A percentile compares a stretch with the other conserved stretches of the same genome.
These are phyloP conservation scores for Takashimella tepidaria DNA, from an alignment of 1,284 basidiomycete genomes.

Conservation along the genomic window DNA sequence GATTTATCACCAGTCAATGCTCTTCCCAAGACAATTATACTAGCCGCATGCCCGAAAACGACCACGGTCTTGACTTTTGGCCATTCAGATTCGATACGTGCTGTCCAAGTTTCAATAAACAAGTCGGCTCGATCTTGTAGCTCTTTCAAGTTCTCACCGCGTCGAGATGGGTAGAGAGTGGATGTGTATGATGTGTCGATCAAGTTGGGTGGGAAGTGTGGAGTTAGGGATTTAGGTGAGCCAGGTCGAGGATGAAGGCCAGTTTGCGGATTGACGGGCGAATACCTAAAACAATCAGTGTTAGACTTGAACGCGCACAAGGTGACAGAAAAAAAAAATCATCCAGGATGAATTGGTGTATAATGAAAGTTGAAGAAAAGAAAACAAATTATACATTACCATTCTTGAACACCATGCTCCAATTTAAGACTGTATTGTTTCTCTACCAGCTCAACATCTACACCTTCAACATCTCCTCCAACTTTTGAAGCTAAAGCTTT, in stretches of 20 bases:
- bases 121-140: slow-evolving; percentile 43
- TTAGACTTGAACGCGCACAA: neutral
- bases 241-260: slow-evolving; percentile 44
- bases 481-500: slow-evolving; percentile 19
- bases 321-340: neutral
- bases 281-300: slow-evolving; percentile 28
- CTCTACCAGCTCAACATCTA: too few species aligned
- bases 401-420: slow-evolving; percentile 51
- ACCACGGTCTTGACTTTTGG: slow-evolving; percentile 44
- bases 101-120: slow-evolving; percentile 39
- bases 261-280: slow-evolving; percentile 28
- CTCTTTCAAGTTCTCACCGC: slow-evolving; percentile 48
- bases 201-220: slow-evolving; percentile 30
- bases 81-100: slow-evolving; percentile 32
- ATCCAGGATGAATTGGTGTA: too few species aligned
- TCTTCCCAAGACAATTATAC: slow-evolving; percentile 46
- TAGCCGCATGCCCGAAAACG: slow-evolving; percentile 52
- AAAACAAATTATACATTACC: slow-evolving; percentile 41
- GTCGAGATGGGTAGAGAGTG: slow-evolving; percentile 47
- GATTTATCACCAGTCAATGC: slow-evolving; percentile 38
- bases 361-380: neutral
- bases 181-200: slow-evolving; percentile 41
- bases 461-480: slow-evolving; percentile 3
- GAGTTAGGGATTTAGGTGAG: slow-evolving; percentile 22
- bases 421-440: too few species aligned